Percentiles rank a stretch among this genome's conserved stretches.
phyloP scores from a whole-genome alignment of 495 filamentous ascomycete genomes.

The Niebla homalea region DNA sequence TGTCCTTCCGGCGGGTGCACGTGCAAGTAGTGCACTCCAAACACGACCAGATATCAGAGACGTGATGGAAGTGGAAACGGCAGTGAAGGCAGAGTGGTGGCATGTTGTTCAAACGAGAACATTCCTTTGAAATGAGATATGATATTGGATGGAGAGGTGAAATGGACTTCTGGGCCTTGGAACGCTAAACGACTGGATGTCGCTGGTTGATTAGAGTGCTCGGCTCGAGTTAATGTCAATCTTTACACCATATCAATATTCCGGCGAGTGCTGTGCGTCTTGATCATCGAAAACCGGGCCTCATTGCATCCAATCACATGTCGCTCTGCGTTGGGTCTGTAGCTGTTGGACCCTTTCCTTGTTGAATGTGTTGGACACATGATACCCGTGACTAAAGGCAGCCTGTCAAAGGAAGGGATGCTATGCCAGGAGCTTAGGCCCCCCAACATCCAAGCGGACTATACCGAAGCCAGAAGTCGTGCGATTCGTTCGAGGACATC shows the following conservation, averaged over 20 bases:
- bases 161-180: not conserved
- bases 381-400: not conserved
- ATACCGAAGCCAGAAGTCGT: not conserved
- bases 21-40: constrained; percentile 15
- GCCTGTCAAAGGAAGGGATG: not conserved
- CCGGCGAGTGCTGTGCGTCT: too few relatives aligned
- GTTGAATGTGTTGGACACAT: not conserved
- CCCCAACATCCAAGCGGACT: not conserved
- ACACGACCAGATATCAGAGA: not conserved
- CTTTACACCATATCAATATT: too few relatives aligned
- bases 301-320: too few relatives aligned
- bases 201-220: too few relatives aligned
- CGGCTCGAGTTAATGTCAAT: too few relatives aligned
- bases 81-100: too few relatives aligned
- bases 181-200: not conserved
- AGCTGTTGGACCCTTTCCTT: not conserved
- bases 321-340: too few relatives aligned
- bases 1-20: constrained; percentile 17
- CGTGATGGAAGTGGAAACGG: too few relatives aligned
- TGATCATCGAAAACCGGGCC: too few relatives aligned
- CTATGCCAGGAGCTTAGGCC: not conserved
- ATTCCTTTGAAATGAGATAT: not conserved
- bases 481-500: not conserved
- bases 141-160: not conserved
- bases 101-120: not conserved